Base-by-base conservation (phyloP, 1,284 basidiomycete genomes). In the Heimioporus retisporus region DNA sequence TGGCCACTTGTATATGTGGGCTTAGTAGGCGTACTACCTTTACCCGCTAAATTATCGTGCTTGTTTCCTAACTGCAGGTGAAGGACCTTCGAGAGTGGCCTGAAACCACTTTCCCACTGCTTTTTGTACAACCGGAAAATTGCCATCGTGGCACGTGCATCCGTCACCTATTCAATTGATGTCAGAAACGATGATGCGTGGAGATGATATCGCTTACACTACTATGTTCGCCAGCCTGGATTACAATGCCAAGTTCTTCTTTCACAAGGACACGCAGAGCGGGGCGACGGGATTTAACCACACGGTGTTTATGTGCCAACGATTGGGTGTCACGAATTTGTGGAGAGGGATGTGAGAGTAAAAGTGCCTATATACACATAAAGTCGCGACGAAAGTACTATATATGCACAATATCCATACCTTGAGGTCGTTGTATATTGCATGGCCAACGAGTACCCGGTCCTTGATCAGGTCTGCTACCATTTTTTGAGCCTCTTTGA, bases 121-220 rank as follows among this genome's bases (percentile, higher is more conserved):
- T 89, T 89, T 74, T 94, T 93, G 78, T 97, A 88, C n/a, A 97
- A 79, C 11, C 96, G 86, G 80, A 95, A 99, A 31, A 99, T 83
- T 0, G 96, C 97, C 96, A 99, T 99, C 0, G 97, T 96, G 0
- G 97, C 96, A 58, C 96, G 86, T 3, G 97, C 97, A 77, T 99
- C 97, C 31, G 91, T 95, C 11, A 97, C 90, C 96, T 97, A 40
- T 55, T 59, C 62, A 18, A 48, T 63, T 63, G 59, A 62, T 10
- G 31, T 66, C 53, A 63, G 63, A 53, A 35, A 40, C 63, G 55
- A 21, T 14, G 42, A 25, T 42, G 28, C 19, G 21, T 6, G 21
- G 8, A 6, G 61, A 69, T 23, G 25, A 15, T 40, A 55, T 35
- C 6, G 77, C 86, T 57, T 77, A 96, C 96, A 77, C 95, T 96